Percentiles rank a stretch among this genome's conserved stretches.
Evolutionary conservation across 495 filamentous ascomycete species (phyloP).

Genomic region (Talaromyces borbonicus): DNA sequence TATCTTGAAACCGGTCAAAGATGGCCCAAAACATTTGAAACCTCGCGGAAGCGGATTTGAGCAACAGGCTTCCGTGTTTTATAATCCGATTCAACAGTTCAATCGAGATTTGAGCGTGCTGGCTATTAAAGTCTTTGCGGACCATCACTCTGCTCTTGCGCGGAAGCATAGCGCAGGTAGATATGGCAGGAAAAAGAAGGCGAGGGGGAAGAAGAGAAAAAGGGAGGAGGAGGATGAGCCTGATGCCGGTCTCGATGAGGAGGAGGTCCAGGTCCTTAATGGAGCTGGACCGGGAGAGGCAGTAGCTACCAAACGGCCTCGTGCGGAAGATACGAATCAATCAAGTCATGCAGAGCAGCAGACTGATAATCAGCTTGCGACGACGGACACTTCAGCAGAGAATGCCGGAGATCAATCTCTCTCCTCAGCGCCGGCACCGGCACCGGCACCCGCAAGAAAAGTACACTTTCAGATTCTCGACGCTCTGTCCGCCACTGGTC

Average conservation of each 20-base stretch:
- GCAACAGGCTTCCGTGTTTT: conserved; percentile 75
- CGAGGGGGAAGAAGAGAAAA: conserved; percentile 43
- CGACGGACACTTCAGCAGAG: not conserved
- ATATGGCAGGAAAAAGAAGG: conserved; percentile 20
- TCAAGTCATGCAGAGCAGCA: conserved; percentile 10
- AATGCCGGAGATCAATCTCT: conserved; percentile 9
- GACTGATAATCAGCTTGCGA: conserved; percentile 3
- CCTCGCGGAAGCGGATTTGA: conserved; percentile 38
- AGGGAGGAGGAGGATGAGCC: conserved; percentile 19
- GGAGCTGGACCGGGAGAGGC: too few relatives aligned
- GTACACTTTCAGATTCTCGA: conserved; percentile 65
- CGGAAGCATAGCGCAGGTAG: conserved; percentile 24
- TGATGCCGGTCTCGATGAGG: not conserved
- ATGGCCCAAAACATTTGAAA: conserved; percentile 18
- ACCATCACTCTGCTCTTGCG: conserved; percentile 45
- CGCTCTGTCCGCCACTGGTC: conserved; percentile 86
- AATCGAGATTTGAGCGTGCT: conserved; percentile 92
- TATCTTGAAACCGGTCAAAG: conserved; percentile 48
- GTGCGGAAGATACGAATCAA: too few relatives aligned
- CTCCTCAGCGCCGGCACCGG: not conserved
- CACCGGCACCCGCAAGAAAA: conserved; percentile 9
- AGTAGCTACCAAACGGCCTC: too few relatives aligned
- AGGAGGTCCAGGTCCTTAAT: too few relatives aligned
- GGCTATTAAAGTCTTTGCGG: conserved; percentile 74
- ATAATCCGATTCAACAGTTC: conserved; percentile 98